Evolutionary conservation across 1,284 basidiomycete species (phyloP), one percentile per base, ranked within the genome.

Genomic region (Ganoderma meredithae): DNA sequence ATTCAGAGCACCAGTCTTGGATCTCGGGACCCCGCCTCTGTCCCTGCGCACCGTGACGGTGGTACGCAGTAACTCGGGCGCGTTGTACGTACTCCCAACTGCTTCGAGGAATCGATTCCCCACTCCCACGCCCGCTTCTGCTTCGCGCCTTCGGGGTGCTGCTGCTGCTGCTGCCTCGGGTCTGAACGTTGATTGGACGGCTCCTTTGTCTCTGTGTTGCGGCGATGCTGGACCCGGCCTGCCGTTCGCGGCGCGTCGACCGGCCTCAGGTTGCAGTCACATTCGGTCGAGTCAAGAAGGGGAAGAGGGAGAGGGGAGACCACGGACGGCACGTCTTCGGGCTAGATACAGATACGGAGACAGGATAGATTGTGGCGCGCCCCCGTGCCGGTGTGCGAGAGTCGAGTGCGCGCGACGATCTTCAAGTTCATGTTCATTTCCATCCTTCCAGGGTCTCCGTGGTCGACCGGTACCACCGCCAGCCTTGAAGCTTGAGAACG

Each of bases 181-280:
- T 17, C 27, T 31, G 27, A 31, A 31, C 27, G 27, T 31, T 33
- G 52, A 55, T 55, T 55, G 22, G 27, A 55, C 27, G 27, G 17
- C 25, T 19, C 15, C 27, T 55, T 55, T 33, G 52, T 33, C 15
- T 15, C 47, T 22, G 27, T 15, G 17, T 1, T 5, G 52, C 13
- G 43, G 43, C 43, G 25, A 17, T 17, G 52, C 9, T 33, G 52
- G 52, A 27, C 52, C 25, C 52, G 27, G 52, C 15, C 52, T 55
- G 52, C 52, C 27, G 52, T 55, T 55, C 52, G 52, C 15, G 52
- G 52, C 52, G n/a, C n/a, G n/a, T n/a, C n/a, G n/a, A n/a, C n/a
- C n/a, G n/a, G n/a, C n/a, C n/a, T n/a, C n/a, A n/a, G n/a, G n/a
- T n/a, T n/a, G n/a, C n/a, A n/a, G n/a, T n/a, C n/a, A n/a, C n/a